Evolutionary conservation across 2,329 filamentous ascomycete species (phyloP), one percentile per base, ranked within the genome.

Genomic region (Epichloe gansuensis): DNA sequence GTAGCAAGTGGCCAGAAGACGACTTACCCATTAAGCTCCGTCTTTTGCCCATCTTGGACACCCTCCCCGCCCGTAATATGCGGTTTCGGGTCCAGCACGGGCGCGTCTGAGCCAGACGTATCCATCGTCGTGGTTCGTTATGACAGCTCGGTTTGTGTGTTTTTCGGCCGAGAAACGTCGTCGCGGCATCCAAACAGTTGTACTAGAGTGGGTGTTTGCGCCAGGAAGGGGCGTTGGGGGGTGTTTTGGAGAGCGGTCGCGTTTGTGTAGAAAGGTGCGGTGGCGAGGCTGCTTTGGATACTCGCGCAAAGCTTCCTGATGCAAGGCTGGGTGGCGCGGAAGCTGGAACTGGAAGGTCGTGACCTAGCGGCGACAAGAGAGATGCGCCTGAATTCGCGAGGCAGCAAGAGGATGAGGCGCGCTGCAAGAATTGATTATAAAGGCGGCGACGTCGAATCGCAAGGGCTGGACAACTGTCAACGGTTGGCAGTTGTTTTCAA

Each of bases 61-160:
- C 62, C 63, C 21, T 61, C 59, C n/a, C 54, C 47, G 49, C 56
- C 59, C 27, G 58, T 55, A 43, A 64, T 61, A 41, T 54, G 59
- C 62, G 71, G 66, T 69, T 80, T 81, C 61, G 74, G 66, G 61
- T 76, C 75, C 61, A 65, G 58, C 58, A 63, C 56, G 55, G 66
- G 59, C 51, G 64, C 61, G 60, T 75, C 69, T 55, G 70, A 64
- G 45, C 64, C 66, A 55, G 73, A 71, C 59, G 75, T 75, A 56
- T 75, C 71, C 75, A 79, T 78, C 62, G 71, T 71, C 71, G 73
- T 72, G 68, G 72, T 73, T 67, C 38, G 43, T 12, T n/a, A 35
- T 17, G 23, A 51, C 34, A 34, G 21, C 12, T 51, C 34, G 21
- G n/a, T 15, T 36, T 53, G 34, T 47, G n/a, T 13, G 13, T 5